Evolutionary conservation across 352 stramenopile genomes (phyloP).

Genomic region (Globisporangium solare): DNA sequence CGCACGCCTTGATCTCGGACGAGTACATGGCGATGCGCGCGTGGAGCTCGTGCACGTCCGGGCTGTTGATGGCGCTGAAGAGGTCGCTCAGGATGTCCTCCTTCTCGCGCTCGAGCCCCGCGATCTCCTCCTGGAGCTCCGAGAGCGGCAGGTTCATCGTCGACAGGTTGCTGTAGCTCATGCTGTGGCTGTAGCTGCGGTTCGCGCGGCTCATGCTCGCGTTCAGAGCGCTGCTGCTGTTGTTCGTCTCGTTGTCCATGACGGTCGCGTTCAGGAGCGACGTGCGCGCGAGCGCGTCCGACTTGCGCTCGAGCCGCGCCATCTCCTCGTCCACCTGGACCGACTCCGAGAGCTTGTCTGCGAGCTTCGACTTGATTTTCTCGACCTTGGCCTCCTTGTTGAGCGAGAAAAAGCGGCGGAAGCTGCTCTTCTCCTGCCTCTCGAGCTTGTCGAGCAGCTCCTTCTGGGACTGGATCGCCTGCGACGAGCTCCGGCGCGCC

Average conservation of each 20-base stretch:
- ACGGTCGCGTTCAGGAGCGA: slow-evolving; percentile 25
- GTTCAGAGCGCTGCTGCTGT: neutral
- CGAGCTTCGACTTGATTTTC: slow-evolving; percentile 64
- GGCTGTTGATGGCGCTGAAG: slow-evolving; percentile 49
- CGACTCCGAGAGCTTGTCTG: slow-evolving; percentile 68
- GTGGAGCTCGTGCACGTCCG: slow-evolving; percentile 67
- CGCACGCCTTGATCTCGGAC: slow-evolving; percentile 74
- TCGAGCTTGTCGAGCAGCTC: slow-evolving; percentile 82
- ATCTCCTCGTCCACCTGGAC: slow-evolving; percentile 65
- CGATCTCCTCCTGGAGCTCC: slow-evolving; percentile 54
- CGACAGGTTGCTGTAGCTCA: slow-evolving; percentile 17
- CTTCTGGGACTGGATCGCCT: slow-evolving; percentile 80
- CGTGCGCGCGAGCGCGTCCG: slow-evolving; percentile 54
- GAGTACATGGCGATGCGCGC: slow-evolving; percentile 65
- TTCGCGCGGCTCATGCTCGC: neutral
- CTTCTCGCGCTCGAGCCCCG: slow-evolving; percentile 61
- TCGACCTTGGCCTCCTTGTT: slow-evolving; percentile 70
- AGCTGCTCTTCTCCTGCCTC: slow-evolving; percentile 53
- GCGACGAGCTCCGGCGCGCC: slow-evolving; percentile 53
- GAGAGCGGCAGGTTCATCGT: slow-evolving; percentile 23
- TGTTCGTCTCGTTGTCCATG: neutral
- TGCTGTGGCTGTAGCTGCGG: slow-evolving; percentile 8
- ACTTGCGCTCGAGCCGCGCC: slow-evolving; percentile 58
- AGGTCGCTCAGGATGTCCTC: slow-evolving; percentile 67
- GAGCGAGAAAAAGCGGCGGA: slow-evolving; percentile 65